phyloP scores from a whole-genome alignment of 345 rosid species.

The Crucihimalaya himalaica region DNA sequence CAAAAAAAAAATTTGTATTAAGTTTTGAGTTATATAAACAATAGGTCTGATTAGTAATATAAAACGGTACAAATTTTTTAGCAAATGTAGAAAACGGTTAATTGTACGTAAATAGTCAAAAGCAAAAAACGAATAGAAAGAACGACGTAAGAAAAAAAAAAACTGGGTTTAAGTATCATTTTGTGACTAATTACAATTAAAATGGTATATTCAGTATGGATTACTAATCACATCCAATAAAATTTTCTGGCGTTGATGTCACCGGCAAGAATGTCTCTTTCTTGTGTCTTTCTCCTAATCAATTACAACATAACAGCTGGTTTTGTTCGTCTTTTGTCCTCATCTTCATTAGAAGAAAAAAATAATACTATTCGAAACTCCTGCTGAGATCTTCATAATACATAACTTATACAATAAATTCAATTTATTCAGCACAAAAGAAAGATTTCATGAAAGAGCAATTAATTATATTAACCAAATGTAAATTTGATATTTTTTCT shows the following conservation, averaged over 20 bases:
- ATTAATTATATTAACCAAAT: background rate
- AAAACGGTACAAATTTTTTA: no score
- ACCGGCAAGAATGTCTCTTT: slow-evolving; percentile 25
- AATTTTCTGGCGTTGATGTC: slow-evolving; percentile 9
- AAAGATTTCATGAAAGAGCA: background rate
- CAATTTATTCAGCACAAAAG: background rate
- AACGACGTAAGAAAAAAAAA: no score
- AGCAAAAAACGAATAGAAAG: no score
- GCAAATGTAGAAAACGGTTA: no score
- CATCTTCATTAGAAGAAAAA: background rate
- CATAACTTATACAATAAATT: background rate
- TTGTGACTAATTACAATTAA: no score
- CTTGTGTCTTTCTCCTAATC: slow-evolving; percentile 10
- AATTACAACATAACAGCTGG: slow-evolving; percentile 35
- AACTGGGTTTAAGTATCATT: no score
- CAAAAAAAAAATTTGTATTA: background rate
- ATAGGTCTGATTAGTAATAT: background rate
- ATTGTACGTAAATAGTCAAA: no score
- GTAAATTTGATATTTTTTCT: background rate
- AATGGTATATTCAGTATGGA: no score
- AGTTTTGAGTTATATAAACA: background rate
- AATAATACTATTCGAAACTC: slow-evolving; percentile 4
- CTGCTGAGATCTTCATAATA: slow-evolving; percentile 14
- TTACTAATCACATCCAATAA: no score
- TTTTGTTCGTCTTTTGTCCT: slow-evolving; percentile 26